Conservation (phyloP, 495 filamentous ascomycete genomes). For the Podospora comata region DNA sequence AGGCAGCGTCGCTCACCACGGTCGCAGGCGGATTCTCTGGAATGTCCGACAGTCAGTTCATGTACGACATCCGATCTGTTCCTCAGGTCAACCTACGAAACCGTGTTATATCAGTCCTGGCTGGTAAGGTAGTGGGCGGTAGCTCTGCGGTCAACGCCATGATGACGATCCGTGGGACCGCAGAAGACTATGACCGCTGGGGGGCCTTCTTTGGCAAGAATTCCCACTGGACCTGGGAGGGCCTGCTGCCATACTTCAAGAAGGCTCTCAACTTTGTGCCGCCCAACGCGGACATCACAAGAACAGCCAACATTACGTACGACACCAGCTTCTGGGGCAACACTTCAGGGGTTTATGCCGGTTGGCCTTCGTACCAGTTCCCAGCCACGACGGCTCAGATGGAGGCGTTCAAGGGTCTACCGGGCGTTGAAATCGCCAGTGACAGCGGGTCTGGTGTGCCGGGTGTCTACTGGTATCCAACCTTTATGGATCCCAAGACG, state of each 20-base stretch:
- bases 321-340: conserved; percentile 44
- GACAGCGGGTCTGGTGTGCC: conserved; percentile 42
- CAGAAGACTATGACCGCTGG: conserved; percentile 49
- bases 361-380: conserved; percentile 45
- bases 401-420: conserved; percentile 39
- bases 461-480: conserved; percentile 46
- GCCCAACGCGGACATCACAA: conserved; percentile 32
- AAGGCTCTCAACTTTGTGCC: conserved; percentile 43
- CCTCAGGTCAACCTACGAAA: conserved; percentile 38
- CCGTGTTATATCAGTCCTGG: conserved; percentile 36
- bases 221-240: conserved; percentile 45
- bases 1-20: conserved; percentile 26
- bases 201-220: conserved; percentile 38
- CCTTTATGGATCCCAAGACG: conserved; percentile 42
- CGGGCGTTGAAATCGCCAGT: conserved; percentile 39
- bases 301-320: conserved; percentile 41
- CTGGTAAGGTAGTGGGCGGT: conserved; percentile 57
- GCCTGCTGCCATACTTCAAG: conserved; percentile 47
- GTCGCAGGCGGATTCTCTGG: conserved; percentile 32
- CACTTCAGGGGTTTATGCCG: conserved; percentile 38
- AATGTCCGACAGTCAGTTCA: conserved; percentile 19
- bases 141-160: conserved; percentile 55
- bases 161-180: conserved; percentile 45
- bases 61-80: conserved; percentile 44
- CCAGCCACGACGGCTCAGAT: conserved; percentile 37